Evolutionary conservation across 2,329 filamentous ascomycete species (phyloP), one percentile per base, ranked within the genome.

Genomic region (Sporothrix globosa): DNA sequence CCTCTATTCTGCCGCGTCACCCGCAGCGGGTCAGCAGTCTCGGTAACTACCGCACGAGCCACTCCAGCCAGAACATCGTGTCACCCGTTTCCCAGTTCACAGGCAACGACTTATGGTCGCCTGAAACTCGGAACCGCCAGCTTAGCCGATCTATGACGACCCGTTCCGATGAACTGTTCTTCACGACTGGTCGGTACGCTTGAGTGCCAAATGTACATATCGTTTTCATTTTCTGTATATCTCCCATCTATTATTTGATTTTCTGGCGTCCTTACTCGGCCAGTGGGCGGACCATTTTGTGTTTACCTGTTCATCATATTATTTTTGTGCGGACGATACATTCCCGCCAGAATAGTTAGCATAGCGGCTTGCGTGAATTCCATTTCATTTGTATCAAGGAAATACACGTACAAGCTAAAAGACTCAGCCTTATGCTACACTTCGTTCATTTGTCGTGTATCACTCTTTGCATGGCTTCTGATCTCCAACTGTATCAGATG

Each of bases 151-250:
- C 77, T 0, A 72, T 80, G 74, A 81, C 82, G 9, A 82, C 80
- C 4, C 76, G 81, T 69, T 83, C 81, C 1, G 82, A 83, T 34
- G 82, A 83, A 73, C 74, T 83, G 4, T 82, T 78, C 70, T 74
- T 80, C 27, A 73, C 73, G 1, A 60, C 60, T 10, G 48, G 50
- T 10, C 71, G 75, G n/a, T 75, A 74, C 41, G 73, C 74, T 5
- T 75, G 66, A 60, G 44, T 7, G 4, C 30, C 11, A 10, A n/a
- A 41, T 21, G 14, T 46, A 19, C 4, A 10, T 9, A 3, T 2
- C n/a, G 9, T 66, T 50, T 2, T 53, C 11, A 53, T 53, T 13
- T 67, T n/a, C 41, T 44, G 3, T 52, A 7, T 41, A 17, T 56
- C 11, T 11, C 3, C 52, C 11, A 13, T 44, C 27, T 53, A 1